Conservation (phyloP, 345 rosid genomes). For the Rhodamnia argentea region DNA sequence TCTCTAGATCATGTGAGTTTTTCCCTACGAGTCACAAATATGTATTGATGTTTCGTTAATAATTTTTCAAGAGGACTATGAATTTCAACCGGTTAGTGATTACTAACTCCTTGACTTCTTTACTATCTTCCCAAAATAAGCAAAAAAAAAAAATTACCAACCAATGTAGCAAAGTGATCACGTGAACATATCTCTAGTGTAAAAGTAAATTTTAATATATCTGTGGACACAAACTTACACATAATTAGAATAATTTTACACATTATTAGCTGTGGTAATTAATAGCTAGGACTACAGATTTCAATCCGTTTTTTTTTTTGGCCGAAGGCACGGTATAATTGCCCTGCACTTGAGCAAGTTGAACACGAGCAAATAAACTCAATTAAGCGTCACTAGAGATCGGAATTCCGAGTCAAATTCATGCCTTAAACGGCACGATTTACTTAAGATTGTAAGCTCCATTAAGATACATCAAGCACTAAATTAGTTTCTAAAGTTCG, state of each 20-base stretch:
- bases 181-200: not conserved
- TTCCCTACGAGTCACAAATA: not conserved
- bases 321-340: not conserved
- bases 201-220: not conserved
- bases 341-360: not conserved
- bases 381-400: not conserved
- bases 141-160: not conserved
- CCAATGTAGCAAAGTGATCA: not conserved
- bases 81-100: not conserved
- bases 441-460: not conserved
- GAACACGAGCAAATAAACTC: not conserved
- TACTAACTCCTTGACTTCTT: not conserved
- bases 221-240: not conserved
- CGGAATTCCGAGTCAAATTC: not conserved
- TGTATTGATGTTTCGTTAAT: not conserved
- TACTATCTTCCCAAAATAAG: not conserved
- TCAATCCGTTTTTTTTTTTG: not conserved
- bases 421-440: not conserved
- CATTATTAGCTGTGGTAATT: not conserved
- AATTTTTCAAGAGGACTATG: not conserved
- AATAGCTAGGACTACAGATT: not conserved
- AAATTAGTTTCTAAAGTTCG: not conserved
- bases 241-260: not conserved
- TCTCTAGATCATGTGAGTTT: not conserved
- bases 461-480: not conserved